Evolutionary conservation across 768 basidiomycete species (phyloP).

Genomic region (Rhodotorula taiwanensis): DNA sequence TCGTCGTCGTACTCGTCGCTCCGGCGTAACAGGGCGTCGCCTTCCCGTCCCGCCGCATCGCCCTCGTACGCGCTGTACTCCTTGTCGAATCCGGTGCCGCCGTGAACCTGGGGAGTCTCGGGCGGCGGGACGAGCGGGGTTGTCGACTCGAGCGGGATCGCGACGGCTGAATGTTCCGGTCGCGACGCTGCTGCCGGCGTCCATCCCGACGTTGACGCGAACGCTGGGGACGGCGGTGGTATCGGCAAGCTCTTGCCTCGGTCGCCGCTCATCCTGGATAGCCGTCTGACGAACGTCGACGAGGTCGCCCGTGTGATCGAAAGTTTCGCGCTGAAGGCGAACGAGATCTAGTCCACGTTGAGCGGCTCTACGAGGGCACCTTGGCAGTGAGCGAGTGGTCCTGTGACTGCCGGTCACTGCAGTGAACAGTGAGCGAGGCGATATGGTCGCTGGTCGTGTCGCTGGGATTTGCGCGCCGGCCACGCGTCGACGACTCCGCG

Average conservation of each 20-base stretch:
- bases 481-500: no score
- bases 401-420: no score
- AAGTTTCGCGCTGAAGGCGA: no score
- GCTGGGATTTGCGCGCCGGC: no score
- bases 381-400: no score
- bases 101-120: neutral
- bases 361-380: no score
- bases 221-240: neutral
- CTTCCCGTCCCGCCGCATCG: neutral
- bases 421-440: no score
- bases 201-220: neutral
- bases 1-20: neutral
- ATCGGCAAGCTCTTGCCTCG: neutral
- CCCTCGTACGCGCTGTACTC: conserved; percentile 18
- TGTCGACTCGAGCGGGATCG: neutral
- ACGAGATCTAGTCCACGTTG: no score
- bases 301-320: neutral
- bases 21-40: conserved; percentile 1
- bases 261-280: no score
- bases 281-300: no score
- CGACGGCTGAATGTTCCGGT: conserved; percentile 9
- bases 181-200: neutral
- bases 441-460: no score
- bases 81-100: neutral
- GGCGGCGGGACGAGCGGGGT: conserved; percentile 18